A percentile compares a stretch with the other conserved stretches of the same genome.
Evolutionary conservation across 2,329 filamentous ascomycete genomes (phyloP).

Genomic region (Diaporthe citrichinensis): DNA sequence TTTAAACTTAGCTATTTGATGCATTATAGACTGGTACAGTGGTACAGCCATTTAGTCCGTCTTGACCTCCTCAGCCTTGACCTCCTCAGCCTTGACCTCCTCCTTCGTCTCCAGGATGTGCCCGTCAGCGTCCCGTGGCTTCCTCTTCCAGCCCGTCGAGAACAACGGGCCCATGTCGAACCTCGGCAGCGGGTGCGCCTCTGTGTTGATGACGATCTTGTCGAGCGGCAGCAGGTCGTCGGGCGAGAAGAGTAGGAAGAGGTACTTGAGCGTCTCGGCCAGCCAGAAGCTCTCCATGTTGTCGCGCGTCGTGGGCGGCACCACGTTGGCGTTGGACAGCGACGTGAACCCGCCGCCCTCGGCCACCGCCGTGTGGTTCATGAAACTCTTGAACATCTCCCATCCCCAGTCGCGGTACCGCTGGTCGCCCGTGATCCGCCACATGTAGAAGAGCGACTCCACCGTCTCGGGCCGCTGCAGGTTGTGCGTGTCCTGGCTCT

Average conservation of each 20-base stretch:
- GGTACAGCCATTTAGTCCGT: constrained; percentile 10
- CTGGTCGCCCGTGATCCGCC: constrained; percentile 92
- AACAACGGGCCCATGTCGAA: constrained; percentile 87
- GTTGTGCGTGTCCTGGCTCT: constrained; percentile 89
- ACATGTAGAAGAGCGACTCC: constrained; percentile 98
- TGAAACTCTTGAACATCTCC: constrained; percentile 96
- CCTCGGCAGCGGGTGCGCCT: constrained; percentile 90
- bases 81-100: background rate
- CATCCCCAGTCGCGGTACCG: constrained; percentile 97
- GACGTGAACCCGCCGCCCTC: constrained; percentile 87
- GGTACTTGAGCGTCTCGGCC: constrained; percentile 97
- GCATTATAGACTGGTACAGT: constrained; percentile 9
- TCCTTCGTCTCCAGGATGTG: constrained; percentile 50
- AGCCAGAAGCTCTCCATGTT: constrained; percentile 99
- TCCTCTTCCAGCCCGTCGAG: constrained; percentile 84
- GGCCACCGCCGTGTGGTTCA: constrained; percentile 85
- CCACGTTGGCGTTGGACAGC: constrained; percentile 78
- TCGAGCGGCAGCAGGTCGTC: constrained; percentile 87
- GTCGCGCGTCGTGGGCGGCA: constrained; percentile 80
- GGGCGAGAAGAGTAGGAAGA: constrained; percentile 93
- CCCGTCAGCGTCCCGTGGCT: constrained; percentile 67
- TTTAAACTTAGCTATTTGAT: background rate
- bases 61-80: background rate
- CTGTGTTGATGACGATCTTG: constrained; percentile 93
- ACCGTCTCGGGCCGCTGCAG: constrained; percentile 95